These are phyloP conservation scores for Aspergillus wentii DNA, from an alignment of 495 filamentous ascomycete species.

Conservation along the genomic window DNA sequence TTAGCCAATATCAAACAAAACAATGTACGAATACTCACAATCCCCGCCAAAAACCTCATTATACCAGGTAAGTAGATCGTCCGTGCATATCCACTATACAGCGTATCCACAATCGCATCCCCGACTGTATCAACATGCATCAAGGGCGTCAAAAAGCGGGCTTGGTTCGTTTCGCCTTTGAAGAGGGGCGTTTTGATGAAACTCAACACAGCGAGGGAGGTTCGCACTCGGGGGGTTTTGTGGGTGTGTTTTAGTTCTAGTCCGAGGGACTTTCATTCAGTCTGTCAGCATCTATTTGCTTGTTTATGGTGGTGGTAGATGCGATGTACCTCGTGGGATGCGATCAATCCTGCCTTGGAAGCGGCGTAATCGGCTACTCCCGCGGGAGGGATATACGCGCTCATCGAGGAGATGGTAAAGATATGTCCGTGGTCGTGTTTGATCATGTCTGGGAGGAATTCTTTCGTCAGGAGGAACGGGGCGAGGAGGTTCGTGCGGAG, in stretches of 20 bases:
- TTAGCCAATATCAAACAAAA: neutral
- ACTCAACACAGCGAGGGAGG: constrained; percentile 15
- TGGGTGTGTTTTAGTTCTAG: constrained; percentile 38
- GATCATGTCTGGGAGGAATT: constrained; percentile 66
- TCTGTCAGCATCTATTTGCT: neutral
- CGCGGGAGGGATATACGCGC: constrained; percentile 60
- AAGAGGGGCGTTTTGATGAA: constrained; percentile 24
- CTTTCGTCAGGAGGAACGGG: constrained; percentile 66
- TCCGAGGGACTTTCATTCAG: constrained; percentile 24
- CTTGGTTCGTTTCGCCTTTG: constrained; percentile 8
- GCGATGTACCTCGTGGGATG: constrained; percentile 51
- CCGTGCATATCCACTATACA: constrained; percentile 21
- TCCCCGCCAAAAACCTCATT: constrained; percentile 13
- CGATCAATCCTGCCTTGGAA: constrained; percentile 63
- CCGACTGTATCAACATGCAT: constrained; percentile 22
- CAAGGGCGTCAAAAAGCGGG: constrained; percentile 20
- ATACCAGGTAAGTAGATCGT: constrained; percentile 20
- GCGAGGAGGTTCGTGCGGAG: constrained; percentile 61
- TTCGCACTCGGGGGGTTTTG: constrained; percentile 15
- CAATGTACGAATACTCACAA: constrained; percentile 12
- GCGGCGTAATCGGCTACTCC: constrained; percentile 52
- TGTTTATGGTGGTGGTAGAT: neutral
- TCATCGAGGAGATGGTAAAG: constrained; percentile 65
- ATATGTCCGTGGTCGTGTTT: constrained; percentile 53
- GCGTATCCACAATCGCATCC: constrained; percentile 15